Conservation (phyloP, 208 protist species). For the Porcisia hertigi region DNA sequence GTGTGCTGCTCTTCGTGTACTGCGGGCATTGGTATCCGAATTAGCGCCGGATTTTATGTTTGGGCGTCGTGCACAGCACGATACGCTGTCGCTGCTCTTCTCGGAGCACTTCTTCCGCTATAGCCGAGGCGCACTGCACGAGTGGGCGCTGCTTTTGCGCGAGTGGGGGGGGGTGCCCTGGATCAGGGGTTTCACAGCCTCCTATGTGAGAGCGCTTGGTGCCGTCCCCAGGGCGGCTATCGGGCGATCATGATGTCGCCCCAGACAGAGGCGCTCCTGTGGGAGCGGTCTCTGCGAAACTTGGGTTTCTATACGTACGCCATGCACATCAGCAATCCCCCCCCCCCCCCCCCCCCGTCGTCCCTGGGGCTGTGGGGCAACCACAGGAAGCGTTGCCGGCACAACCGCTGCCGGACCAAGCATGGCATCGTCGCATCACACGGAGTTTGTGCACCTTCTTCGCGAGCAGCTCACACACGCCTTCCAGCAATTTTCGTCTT, state of each 20-base stretch:
- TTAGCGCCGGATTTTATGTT: slow-evolving; percentile 29
- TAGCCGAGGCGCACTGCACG: slow-evolving; percentile 33
- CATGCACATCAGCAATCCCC: slow-evolving; percentile 9
- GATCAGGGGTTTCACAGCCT: slow-evolving; percentile 16
- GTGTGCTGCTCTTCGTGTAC: slow-evolving; percentile 34
- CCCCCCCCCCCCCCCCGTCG: not conserved
- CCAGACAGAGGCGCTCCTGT: slow-evolving; percentile 43
- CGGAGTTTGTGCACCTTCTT: slow-evolving; percentile 45
- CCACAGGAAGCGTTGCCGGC: not conserved
- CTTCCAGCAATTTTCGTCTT: slow-evolving; percentile 32
- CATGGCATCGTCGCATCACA: slow-evolving; percentile 13
- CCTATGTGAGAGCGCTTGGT: slow-evolving; percentile 27
- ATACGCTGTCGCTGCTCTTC: slow-evolving; percentile 41
- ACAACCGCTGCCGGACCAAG: not conserved
- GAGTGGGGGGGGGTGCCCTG: slow-evolving; percentile 9
- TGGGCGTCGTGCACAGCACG: slow-evolving; percentile 41
- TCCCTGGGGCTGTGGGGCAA: slow-evolving; percentile 10
- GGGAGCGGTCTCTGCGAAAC: slow-evolving; percentile 29
- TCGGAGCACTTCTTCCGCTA: slow-evolving; percentile 53
- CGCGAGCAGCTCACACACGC: slow-evolving; percentile 43
- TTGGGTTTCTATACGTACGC: slow-evolving; percentile 49
- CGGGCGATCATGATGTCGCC: slow-evolving; percentile 40
- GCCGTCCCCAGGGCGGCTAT: slow-evolving; percentile 30
- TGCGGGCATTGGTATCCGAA: slow-evolving; percentile 20
- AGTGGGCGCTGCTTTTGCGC: slow-evolving; percentile 44